Conservation (phyloP, 257 asterid species). For the Salvia rosmarinus region DNA sequence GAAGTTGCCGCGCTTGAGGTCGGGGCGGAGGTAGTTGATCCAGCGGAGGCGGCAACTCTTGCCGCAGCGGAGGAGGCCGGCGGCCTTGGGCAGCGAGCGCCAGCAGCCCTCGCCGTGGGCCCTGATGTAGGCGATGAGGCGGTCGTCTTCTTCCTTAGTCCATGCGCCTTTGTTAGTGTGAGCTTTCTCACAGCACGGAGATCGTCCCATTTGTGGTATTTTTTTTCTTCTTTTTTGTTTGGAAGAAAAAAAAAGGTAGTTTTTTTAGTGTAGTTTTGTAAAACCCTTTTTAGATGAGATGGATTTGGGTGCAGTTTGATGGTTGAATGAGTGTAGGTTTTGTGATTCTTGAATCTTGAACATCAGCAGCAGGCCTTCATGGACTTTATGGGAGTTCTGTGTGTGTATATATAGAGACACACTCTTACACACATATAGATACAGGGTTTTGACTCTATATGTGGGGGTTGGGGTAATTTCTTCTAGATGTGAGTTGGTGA, state of each 20-base stretch:
- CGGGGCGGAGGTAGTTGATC: constrained; percentile 94
- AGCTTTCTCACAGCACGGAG: constrained; percentile 98
- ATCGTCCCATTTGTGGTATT: constrained; percentile 98
- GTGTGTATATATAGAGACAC: constrained; percentile 9
- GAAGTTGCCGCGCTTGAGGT: constrained; percentile 93
- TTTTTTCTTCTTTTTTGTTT: too few species aligned
- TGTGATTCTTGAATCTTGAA: constrained; percentile 39
- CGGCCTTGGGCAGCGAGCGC: constrained; percentile 93
- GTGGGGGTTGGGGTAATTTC: constrained; percentile 42
- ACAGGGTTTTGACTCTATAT: constrained; percentile 56
- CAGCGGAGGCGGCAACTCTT: constrained; percentile 93
- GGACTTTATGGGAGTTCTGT: constrained; percentile 43
- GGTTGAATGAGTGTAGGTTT: constrained; percentile 19
- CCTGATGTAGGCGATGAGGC: constrained; percentile 71
- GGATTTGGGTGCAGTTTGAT: constrained; percentile 1
- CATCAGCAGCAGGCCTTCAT: constrained; percentile 45
- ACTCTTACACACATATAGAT: constrained; percentile 26
- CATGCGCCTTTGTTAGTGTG: constrained; percentile 98
- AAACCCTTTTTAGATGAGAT: constrained; percentile 11
- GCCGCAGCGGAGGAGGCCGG: constrained; percentile 93
- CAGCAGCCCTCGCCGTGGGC: constrained; percentile 94
- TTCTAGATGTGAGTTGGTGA: constrained; percentile 99
- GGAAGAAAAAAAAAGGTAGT: too few species aligned
- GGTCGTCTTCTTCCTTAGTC: constrained; percentile 95
- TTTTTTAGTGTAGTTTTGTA: background rate